phyloP scores from a whole-genome alignment of 2,329 filamentous ascomycete species.

The Phyllosticta paracitricarpa region DNA sequence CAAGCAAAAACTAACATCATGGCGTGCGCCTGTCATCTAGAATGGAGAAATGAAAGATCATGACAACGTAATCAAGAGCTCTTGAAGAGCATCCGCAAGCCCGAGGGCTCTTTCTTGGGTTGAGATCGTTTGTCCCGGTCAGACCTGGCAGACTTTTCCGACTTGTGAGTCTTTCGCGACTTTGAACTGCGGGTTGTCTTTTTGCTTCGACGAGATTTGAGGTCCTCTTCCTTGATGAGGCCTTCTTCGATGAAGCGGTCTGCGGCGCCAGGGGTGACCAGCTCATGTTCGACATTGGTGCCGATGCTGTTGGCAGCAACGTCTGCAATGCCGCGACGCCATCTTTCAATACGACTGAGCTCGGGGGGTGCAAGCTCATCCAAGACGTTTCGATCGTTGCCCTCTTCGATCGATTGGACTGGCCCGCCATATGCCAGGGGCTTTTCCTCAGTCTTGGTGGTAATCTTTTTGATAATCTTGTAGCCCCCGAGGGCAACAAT shows the following conservation, averaged over 20 bases:
- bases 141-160: conserved; percentile 19
- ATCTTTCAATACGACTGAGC: conserved; percentile 50
- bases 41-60: background rate
- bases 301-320: conserved; percentile 43
- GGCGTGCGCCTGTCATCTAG: background rate
- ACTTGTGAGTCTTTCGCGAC: conserved; percentile 15
- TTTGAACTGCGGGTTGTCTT: conserved; percentile 15
- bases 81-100: conserved; percentile 33
- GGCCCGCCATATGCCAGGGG: conserved; percentile 14
- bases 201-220: conserved; percentile 28
- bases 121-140: conserved; percentile 23
- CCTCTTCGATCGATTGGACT: conserved; percentile 12
- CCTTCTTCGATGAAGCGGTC: conserved; percentile 35
- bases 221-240: conserved; percentile 37
- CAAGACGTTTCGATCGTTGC: conserved; percentile 28
- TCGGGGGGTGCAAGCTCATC: conserved; percentile 50
- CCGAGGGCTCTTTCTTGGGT: conserved; percentile 32
- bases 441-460: conserved; percentile 32
- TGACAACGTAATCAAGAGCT: conserved; percentile 2
- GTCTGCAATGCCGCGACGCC: conserved; percentile 55
- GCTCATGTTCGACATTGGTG: conserved; percentile 56
- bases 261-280: conserved; percentile 50
- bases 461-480: conserved; percentile 90
- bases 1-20: background rate
- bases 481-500: conserved; percentile 92